Percentiles rank a stretch among this genome's conserved stretches.
phyloP scores from a whole-genome alignment of 352 stramenopile species.

The Pythium coloratum region DNA sequence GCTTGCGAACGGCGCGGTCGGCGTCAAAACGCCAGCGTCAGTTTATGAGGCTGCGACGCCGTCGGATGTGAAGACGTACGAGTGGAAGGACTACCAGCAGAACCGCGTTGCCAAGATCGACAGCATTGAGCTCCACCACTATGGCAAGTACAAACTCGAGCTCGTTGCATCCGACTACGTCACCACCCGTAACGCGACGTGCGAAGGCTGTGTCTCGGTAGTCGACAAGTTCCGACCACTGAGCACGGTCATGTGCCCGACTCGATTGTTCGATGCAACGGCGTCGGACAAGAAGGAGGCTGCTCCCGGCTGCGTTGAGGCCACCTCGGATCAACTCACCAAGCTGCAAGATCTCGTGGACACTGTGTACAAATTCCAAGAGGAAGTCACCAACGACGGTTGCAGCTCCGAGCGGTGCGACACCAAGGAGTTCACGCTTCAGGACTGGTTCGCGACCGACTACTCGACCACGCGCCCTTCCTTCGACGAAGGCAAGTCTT shows the following conservation, averaged over 20 bases:
- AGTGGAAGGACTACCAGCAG: slow-evolving; percentile 61
- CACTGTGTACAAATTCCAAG: slow-evolving; percentile 43
- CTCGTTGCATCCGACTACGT: slow-evolving; percentile 57
- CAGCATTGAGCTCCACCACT: slow-evolving; percentile 37
- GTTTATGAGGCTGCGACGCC: not conserved
- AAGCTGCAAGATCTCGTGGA: slow-evolving; percentile 27
- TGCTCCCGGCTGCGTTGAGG: slow-evolving; percentile 14
- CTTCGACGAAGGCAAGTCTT: slow-evolving; percentile 27
- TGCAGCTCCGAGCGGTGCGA: slow-evolving; percentile 56
- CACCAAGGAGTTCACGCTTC: slow-evolving; percentile 30
- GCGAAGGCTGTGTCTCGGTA: slow-evolving; percentile 52
- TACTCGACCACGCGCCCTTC: slow-evolving; percentile 21
- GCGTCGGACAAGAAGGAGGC: slow-evolving; percentile 11
- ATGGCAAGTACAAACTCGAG: slow-evolving; percentile 58
- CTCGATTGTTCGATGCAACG: slow-evolving; percentile 36
- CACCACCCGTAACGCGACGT: slow-evolving; percentile 29
- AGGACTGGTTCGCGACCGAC: slow-evolving; percentile 44
- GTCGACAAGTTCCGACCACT: slow-evolving; percentile 52
- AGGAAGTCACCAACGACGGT: slow-evolving; percentile 48
- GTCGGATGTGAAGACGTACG: slow-evolving; percentile 11
- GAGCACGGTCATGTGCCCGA: slow-evolving; percentile 39
- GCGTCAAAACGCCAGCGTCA: not conserved
- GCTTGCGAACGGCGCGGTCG: not conserved
- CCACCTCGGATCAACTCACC: slow-evolving; percentile 38
- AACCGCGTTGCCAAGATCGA: slow-evolving; percentile 41